Evolutionary conservation across 306 rosid genomes (phyloP).

Genomic region (Abrus pulchellus): DNA sequence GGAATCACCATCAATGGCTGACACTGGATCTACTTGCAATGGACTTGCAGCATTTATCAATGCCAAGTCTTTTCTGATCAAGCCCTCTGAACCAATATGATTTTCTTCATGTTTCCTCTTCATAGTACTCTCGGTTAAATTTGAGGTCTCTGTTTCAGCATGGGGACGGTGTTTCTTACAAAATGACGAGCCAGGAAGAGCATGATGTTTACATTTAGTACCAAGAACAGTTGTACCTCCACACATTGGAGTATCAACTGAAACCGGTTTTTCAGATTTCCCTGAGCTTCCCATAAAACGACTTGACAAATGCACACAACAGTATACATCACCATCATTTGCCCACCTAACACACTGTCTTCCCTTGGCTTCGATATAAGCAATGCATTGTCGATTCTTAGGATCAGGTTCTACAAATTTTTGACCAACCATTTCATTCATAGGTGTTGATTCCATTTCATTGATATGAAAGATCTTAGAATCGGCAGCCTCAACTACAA

Average conservation of each 20-base stretch:
- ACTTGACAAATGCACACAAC: conserved; percentile 75
- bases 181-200: conserved; percentile 71
- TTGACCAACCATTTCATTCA: conserved; percentile 48
- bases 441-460: conserved; percentile 61
- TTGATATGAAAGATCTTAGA: conserved; percentile 49
- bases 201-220: conserved; percentile 84
- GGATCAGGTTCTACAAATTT: conserved; percentile 54
- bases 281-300: conserved; percentile 66
- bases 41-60: conserved; percentile 61
- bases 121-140: conserved; percentile 45
- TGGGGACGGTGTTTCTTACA: conserved; percentile 83
- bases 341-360: conserved; percentile 90
- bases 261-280: conserved; percentile 56
- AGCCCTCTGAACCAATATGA: conserved; percentile 51
- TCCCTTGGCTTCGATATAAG: conserved; percentile 85
- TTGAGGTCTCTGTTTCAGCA: conserved; percentile 50
- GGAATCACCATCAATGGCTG: conserved; percentile 49
- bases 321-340: conserved; percentile 81
- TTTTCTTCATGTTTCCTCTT: conserved; percentile 75
- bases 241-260: conserved; percentile 69
- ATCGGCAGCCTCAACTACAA: conserved; percentile 59
- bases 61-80: conserved; percentile 57
- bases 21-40: conserved; percentile 59
- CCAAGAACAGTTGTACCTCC: conserved; percentile 88
- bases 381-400: conserved; percentile 73